Percentiles rank a stretch among this genome's conserved stretches.
Conservation (phyloP, 805 yeast species). For the Candida patagonica region DNA sequence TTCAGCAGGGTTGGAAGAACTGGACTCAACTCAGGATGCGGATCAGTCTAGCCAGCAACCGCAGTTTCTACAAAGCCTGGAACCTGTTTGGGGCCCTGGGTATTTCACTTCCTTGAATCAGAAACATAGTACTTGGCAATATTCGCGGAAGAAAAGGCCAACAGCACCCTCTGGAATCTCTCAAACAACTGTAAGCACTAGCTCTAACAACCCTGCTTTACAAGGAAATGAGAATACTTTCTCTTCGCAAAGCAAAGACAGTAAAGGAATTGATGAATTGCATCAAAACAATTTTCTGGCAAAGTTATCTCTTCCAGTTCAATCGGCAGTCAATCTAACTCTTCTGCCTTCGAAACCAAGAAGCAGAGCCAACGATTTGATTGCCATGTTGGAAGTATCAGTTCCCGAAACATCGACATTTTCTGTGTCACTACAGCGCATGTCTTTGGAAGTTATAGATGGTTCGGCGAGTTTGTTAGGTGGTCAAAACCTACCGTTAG, state of each 20-base stretch:
- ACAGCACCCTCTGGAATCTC: not conserved
- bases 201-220: not conserved
- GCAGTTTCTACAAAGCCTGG: not conserved
- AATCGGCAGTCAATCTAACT: constrained; percentile 36
- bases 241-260: constrained; percentile 4
- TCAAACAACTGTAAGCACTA: not conserved
- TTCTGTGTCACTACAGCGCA: constrained; percentile 11
- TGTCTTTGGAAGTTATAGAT: constrained; percentile 18
- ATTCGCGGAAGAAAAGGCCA: not conserved
- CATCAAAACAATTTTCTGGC: constrained; percentile 6
- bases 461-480: constrained; percentile 19
- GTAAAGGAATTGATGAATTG: constrained; percentile 5
- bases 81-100: not conserved
- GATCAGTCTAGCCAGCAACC: not conserved
- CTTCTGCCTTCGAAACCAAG: constrained; percentile 41
- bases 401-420: constrained; percentile 33
- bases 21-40: not conserved
- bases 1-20: constrained; percentile 4
- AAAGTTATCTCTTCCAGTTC: constrained; percentile 22
- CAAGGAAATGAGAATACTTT: constrained; percentile 1
- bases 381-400: constrained; percentile 43
- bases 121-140: not conserved
- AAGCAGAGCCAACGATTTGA: constrained; percentile 35
- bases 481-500: constrained; percentile 22
- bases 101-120: not conserved